Evolutionary conservation across 2,329 filamentous ascomycete genomes (phyloP).

Genomic region (Thyridium curvatum): DNA sequence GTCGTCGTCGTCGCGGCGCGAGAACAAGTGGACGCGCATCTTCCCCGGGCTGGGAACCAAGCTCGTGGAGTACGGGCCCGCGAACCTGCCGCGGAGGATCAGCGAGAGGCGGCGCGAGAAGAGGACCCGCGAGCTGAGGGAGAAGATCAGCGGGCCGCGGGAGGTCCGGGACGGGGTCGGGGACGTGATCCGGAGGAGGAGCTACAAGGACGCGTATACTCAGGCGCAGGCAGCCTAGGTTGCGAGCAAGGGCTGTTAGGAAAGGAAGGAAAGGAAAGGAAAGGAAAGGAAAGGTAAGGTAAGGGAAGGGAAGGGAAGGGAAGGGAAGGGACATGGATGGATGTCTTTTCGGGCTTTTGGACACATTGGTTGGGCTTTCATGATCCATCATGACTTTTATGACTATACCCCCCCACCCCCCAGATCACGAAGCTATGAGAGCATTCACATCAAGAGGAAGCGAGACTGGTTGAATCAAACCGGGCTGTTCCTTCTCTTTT

Average conservation of each 20-base stretch:
- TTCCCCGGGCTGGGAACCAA: constrained; percentile 36
- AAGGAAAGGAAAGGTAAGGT: no score
- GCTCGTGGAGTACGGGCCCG: constrained; percentile 41
- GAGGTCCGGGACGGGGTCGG: constrained; percentile 53
- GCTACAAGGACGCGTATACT: constrained; percentile 24
- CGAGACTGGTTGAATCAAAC: no score
- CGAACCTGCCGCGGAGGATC: constrained; percentile 46
- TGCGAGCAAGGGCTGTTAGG: background rate
- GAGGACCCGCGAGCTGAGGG: constrained; percentile 49
- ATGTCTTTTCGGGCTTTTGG: no score
- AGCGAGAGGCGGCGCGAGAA: constrained; percentile 55
- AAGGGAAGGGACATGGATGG: no score
- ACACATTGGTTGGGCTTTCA: no score
- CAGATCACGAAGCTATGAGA: constrained; percentile 2
- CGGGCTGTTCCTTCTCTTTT: no score
- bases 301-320: no score
- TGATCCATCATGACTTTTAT: no score
- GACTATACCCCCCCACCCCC: background rate
- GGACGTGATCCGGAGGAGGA: constrained; percentile 45
- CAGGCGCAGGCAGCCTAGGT: constrained; percentile 8
- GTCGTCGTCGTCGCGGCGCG: background rate
- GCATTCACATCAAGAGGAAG: background rate
- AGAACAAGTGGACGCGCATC: constrained; percentile 8
- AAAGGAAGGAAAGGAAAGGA: background rate
- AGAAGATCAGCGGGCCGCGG: constrained; percentile 53